Percentiles rank a stretch among this genome's conserved stretches.
phyloP scores from a whole-genome alignment of 805 yeast genomes.

The Ogataea haglerorum region DNA sequence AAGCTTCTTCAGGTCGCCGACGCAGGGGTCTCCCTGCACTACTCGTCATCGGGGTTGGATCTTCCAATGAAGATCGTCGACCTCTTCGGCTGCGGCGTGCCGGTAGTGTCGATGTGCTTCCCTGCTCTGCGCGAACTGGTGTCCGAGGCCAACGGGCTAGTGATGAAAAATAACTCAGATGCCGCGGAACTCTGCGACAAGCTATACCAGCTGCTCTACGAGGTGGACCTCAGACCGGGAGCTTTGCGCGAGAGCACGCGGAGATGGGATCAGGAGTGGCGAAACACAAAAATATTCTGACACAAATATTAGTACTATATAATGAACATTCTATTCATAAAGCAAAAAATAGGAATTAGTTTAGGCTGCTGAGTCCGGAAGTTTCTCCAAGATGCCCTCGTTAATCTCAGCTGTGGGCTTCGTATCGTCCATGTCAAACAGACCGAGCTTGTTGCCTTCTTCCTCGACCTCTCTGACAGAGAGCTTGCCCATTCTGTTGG shows the following conservation, averaged over 20 bases:
- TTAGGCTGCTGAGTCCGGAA: slow-evolving; percentile 4
- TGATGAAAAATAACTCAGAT: slow-evolving; percentile 38
- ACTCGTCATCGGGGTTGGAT: slow-evolving; percentile 89
- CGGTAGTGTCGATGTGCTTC: slow-evolving; percentile 76
- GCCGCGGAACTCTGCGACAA: slow-evolving; percentile 43
- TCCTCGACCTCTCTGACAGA: slow-evolving; percentile 54
- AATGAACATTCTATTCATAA: slow-evolving; percentile 2
- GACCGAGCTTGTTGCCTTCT: slow-evolving; percentile 57
- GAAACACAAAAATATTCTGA: background rate
- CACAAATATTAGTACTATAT: background rate
- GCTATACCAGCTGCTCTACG: slow-evolving; percentile 31
- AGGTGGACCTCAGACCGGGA: slow-evolving; percentile 50
- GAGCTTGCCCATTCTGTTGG: slow-evolving; percentile 58
- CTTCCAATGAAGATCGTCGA: slow-evolving; percentile 97
- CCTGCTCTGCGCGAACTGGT: slow-evolving; percentile 80
- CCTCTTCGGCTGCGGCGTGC: slow-evolving; percentile 93
- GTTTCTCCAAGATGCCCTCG: slow-evolving; percentile 10
- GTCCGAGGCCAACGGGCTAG: slow-evolving; percentile 65
- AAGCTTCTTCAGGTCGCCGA: slow-evolving; percentile 71
- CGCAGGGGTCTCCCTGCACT: slow-evolving; percentile 84
- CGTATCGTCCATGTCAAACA: slow-evolving; percentile 30
- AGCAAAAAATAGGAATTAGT: background rate
- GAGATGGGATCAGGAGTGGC: slow-evolving; percentile 82
- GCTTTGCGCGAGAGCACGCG: slow-evolving; percentile 66
- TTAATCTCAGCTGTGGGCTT: slow-evolving; percentile 15